Conservation (phyloP, 768 basidiomycete species). For the Pisolithus sp. region DNA sequence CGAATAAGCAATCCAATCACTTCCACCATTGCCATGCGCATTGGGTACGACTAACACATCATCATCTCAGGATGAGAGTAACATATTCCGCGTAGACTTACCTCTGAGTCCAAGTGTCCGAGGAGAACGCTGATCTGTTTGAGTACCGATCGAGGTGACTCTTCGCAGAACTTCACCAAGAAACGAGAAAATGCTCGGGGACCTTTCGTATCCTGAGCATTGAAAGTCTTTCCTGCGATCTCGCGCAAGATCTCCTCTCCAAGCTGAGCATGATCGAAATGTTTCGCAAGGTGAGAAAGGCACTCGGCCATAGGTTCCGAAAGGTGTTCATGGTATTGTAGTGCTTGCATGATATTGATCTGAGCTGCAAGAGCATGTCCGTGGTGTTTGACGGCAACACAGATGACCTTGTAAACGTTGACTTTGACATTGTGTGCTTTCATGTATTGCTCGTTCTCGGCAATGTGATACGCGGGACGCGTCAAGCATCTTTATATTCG, state of each 20-base stretch:
- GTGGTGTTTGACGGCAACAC: constrained; percentile 87
- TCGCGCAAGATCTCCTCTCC: constrained; percentile 90
- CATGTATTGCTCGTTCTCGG: constrained; percentile 85
- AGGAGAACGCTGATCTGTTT: constrained; percentile 87
- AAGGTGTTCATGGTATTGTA: constrained; percentile 93
- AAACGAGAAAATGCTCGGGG: constrained; percentile 83
- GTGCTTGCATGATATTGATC: constrained; percentile 82
- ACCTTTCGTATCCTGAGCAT: constrained; percentile 77
- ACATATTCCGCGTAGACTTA: constrained; percentile 23
- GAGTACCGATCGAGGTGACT: constrained; percentile 70
- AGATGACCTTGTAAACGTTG: constrained; percentile 84
- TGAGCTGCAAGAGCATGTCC: constrained; percentile 79
- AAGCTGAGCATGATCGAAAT: constrained; percentile 84
- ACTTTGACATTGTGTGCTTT: constrained; percentile 65
- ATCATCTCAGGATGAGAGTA: neutral
- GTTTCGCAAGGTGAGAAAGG: constrained; percentile 67
- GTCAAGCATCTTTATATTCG: constrained; percentile 66
- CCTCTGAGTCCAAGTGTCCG: constrained; percentile 88
- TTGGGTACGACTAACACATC: constrained; percentile 73
- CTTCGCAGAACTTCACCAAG: constrained; percentile 72
- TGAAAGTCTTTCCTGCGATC: constrained; percentile 73
- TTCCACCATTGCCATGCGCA: constrained; percentile 93
- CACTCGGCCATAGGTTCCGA: constrained; percentile 93
- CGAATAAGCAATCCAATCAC: constrained; percentile 79
- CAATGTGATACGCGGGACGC: constrained; percentile 79